These are phyloP conservation scores for Prunus padus DNA, from an alignment of 306 rosid genomes.

Conservation along the genomic window DNA sequence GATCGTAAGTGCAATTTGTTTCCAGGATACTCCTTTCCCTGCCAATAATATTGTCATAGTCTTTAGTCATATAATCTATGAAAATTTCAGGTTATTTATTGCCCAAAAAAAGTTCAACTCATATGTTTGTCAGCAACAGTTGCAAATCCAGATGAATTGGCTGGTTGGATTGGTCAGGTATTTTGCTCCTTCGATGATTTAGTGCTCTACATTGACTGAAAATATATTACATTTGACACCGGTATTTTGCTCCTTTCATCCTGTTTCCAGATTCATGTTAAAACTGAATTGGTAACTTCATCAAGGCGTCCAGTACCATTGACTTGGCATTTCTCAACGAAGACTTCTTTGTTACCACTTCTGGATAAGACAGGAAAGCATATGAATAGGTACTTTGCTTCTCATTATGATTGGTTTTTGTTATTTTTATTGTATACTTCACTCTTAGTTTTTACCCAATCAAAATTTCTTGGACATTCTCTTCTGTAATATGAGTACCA, in stretches of 20 bases:
- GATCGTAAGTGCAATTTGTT: constrained; percentile 60
- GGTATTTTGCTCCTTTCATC: constrained; percentile 18
- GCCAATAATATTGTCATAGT: constrained; percentile 17
- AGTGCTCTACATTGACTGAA: not conserved
- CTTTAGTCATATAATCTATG: not conserved
- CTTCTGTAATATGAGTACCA: not conserved
- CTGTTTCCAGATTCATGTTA: constrained; percentile 75
- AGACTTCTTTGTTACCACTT: constrained; percentile 69
- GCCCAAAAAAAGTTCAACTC: constrained; percentile 85
- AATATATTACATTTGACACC: not conserved
- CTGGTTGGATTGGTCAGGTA: constrained; percentile 99
- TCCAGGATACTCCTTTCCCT: constrained; percentile 18
- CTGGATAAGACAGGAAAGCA: constrained; percentile 75
- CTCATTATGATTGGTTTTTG: not conserved
- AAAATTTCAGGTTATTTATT: constrained; percentile 71
- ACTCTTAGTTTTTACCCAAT: not conserved
- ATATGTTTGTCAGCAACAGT: constrained; percentile 87
- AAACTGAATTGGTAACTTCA: constrained; percentile 90
- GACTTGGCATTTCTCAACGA: constrained; percentile 90
- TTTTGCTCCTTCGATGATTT: constrained; percentile 10
- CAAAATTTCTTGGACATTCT: not conserved
- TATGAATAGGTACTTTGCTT: constrained; percentile 69
- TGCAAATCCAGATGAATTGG: constrained; percentile 93
- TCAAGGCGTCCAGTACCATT: constrained; percentile 91
- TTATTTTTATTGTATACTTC: not conserved